Base-by-base conservation (phyloP, 768 basidiomycete species). In the Termitomyces sp. region DNA sequence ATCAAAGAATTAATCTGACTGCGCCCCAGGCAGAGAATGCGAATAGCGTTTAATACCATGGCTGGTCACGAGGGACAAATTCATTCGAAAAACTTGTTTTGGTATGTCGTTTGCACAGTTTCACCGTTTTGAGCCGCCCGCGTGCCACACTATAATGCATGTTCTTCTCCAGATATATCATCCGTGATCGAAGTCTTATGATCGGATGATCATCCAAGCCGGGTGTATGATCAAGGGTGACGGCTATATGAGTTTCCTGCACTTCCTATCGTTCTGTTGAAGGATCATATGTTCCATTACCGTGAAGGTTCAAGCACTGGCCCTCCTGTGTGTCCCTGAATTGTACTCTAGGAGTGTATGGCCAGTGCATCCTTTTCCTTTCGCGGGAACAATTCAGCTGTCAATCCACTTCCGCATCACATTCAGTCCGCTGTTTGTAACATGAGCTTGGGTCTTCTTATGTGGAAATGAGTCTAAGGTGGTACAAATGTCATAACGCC, bases 121-220 rank as follows among this genome's bases (percentile, higher is more conserved):
- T 59, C n/a, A 30, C 16, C 44, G 52, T 49, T 22, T 36, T 16
- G 11, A 58, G 54, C 54, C 59, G 39, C 59, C 54, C 59, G 39
- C 59, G 42, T 63, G 62, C 57, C 46, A 55, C 39, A 46, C 30
- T 37, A 20, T 44, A 7, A 50, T 59, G 37, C 46, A 13, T 48
- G 30, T 45, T 49, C 18, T 36, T 34, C 16, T 58, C 20, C 36
- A 58, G 39, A 50, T 34, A 58, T 49, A 13, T 55, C 4, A 36
- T 52, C 20, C 37, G 15, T 45, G 53, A 61, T 53, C 51, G 22
- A 16, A 57, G 55, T 56, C 63, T 64, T 57, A 57, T 64, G 63
- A 61, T 57, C 20, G 46, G 46, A 52, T 16, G n/a, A 49, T 53
- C 50, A 37, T 57, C 51, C 45, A 57, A 44, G 20, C 54, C 46